These are phyloP conservation scores for Dictyostelium intermedium DNA, from an alignment of 78 protist species.

Conservation along the genomic window DNA sequence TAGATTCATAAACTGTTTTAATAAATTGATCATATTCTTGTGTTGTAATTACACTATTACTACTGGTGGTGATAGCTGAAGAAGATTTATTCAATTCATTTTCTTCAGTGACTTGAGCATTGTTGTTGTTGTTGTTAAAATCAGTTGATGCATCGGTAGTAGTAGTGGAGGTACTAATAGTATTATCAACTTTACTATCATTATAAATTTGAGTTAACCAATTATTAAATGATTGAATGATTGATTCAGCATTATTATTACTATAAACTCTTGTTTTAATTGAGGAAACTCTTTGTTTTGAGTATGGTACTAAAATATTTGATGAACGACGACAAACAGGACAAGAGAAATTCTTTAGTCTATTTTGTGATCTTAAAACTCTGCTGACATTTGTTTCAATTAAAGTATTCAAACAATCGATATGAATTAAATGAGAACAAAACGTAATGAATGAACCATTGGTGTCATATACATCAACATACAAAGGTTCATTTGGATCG, in stretches of 20 bases:
- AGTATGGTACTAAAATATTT: slow-evolving; percentile 4
- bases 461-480: background rate
- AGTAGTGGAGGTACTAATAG: background rate
- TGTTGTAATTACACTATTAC: background rate
- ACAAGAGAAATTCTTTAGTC: background rate
- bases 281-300: slow-evolving; percentile 5
- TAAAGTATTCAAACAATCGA: background rate
- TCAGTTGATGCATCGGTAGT: background rate
- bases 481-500: background rate
- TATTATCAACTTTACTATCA: background rate
- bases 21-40: background rate
- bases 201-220: background rate
- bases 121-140: background rate
- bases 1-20: background rate
- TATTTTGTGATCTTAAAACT: background rate
- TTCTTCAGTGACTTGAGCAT: background rate
- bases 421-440: slow-evolving; percentile 48
- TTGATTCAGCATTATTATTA: background rate
- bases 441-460: slow-evolving; percentile 21
- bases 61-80: background rate
- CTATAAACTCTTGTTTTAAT: background rate
- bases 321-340: slow-evolving; percentile 25
- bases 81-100: background rate
- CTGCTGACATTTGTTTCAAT: background rate
- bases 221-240: background rate